Percentiles rank a stretch among this genome's conserved stretches.
Evolutionary conservation across 1,139 yeast species (phyloP).

Genomic region (Trichomonascaceae sp.): DNA sequence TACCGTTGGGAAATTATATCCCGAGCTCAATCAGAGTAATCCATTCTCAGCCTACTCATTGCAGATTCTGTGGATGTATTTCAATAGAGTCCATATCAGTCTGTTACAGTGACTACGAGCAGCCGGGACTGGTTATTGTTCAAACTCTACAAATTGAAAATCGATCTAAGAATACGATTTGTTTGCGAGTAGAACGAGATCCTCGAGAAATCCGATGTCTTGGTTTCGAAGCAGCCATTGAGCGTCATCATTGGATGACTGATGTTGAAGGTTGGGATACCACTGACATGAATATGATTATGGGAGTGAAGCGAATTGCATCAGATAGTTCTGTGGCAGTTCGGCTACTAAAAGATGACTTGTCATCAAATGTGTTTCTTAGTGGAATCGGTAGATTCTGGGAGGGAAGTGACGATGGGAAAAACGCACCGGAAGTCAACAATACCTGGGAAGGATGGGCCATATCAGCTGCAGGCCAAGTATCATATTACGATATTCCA

Average conservation of each 20-base stretch:
- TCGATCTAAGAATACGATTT: conserved; percentile 71
- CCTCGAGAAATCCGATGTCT: conserved; percentile 84
- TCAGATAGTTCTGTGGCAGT: background rate
- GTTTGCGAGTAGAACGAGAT: conserved; percentile 86
- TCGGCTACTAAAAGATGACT: background rate
- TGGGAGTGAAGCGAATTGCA: conserved; percentile 56
- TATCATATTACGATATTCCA: conserved; percentile 58
- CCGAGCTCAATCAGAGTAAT: conserved; percentile 58
- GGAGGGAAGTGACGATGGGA: background rate
- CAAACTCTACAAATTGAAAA: conserved; percentile 71
- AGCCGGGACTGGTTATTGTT: conserved; percentile 49
- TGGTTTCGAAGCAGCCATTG: conserved; percentile 72
- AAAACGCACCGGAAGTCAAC: conserved; percentile 19
- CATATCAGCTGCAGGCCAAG: conserved; percentile 57
- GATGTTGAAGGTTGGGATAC: conserved; percentile 70
- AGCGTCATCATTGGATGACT: conserved; percentile 61
- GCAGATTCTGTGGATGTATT: conserved; percentile 87
- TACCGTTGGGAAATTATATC: conserved; percentile 57
- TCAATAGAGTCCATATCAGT: conserved; percentile 67
- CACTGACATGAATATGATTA: conserved; percentile 68
- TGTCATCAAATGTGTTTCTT: background rate
- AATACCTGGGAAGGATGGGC: conserved; percentile 76
- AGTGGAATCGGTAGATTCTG: background rate
- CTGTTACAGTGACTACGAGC: conserved; percentile 58
- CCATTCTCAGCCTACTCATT: conserved; percentile 81